Percentiles rank a stretch among this genome's conserved stretches.
These are phyloP conservation scores for Chlorophyllum brunneum DNA, from an alignment of 768 basidiomycete genomes.

Conservation along the genomic window DNA sequence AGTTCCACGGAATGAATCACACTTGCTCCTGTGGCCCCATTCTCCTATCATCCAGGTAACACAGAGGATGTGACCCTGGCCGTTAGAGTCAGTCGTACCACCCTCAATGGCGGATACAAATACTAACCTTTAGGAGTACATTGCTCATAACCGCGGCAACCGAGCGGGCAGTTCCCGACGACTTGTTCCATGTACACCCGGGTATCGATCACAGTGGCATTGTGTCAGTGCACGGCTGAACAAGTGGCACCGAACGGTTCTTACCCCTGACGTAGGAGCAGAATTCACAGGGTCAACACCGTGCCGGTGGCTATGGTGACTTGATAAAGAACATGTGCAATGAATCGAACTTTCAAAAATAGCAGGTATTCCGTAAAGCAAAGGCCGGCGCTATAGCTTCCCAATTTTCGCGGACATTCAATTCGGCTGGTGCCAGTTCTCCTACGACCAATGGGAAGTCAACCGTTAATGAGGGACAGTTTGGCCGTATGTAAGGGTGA, in stretches of 20 bases:
- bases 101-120: background rate
- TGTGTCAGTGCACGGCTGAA: background rate
- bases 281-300: slow-evolving; percentile 3
- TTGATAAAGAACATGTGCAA: background rate
- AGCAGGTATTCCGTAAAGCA: slow-evolving; percentile 7
- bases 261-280: background rate
- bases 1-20: no score
- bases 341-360: slow-evolving; percentile 5
- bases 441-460: slow-evolving; percentile 9
- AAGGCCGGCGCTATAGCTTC: background rate
- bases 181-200: no score
- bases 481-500: slow-evolving; percentile 12
- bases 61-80: background rate
- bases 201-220: background rate
- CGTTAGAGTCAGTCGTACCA: background rate
- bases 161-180: background rate
- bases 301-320: background rate
- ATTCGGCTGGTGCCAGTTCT: slow-evolving; percentile 8
- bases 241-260: background rate
- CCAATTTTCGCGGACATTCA: slow-evolving; percentile 13
- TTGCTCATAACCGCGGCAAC: slow-evolving; percentile 1
- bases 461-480: slow-evolving; percentile 5
- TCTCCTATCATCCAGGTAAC: no score
- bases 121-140: background rate
- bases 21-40: no score